A percentile compares a stretch with the other conserved stretches of the same genome.
Evolutionary conservation across 2,329 filamentous ascomycete genomes (phyloP).

Genomic region (Diaporthe sp.): DNA sequence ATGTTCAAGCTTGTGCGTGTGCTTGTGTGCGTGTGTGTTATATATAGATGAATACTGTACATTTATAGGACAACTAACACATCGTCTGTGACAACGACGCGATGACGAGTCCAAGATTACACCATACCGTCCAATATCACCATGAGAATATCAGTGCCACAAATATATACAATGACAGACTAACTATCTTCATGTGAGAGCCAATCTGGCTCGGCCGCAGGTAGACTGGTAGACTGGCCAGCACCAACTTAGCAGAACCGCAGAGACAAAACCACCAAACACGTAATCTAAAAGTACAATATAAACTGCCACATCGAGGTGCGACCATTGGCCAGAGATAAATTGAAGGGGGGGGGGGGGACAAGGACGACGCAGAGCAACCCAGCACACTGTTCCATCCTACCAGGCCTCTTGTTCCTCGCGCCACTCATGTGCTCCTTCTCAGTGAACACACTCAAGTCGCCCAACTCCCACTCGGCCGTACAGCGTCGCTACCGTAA

Average conservation of each 20-base stretch:
- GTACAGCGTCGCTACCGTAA: not conserved
- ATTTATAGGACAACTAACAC: not conserved
- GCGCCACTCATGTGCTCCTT: not conserved
- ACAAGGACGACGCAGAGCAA: not conserved
- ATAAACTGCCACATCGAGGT: not conserved
- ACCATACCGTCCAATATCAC: not conserved
- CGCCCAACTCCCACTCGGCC: constrained; percentile 17
- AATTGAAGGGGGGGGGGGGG: not conserved
- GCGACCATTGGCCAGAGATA: not conserved
- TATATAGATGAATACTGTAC: not conserved
- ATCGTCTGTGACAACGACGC: not conserved
- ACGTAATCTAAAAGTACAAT: not conserved
- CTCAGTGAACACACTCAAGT: not conserved
- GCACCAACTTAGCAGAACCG: not conserved
- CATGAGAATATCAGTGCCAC: not conserved
- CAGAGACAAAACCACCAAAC: not conserved
- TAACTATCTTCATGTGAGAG: not conserved
- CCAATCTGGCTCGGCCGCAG: not conserved
- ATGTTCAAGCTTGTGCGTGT: not conserved
- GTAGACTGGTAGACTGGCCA: not conserved
- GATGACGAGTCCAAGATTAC: constrained; percentile 1
- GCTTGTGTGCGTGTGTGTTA: not conserved
- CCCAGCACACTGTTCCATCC: not conserved
- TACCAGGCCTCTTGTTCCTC: not conserved
- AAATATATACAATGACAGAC: not conserved